Evolutionary conservation across 148 eudicot genomes (phyloP).

Genomic region (Rheum nobile): DNA sequence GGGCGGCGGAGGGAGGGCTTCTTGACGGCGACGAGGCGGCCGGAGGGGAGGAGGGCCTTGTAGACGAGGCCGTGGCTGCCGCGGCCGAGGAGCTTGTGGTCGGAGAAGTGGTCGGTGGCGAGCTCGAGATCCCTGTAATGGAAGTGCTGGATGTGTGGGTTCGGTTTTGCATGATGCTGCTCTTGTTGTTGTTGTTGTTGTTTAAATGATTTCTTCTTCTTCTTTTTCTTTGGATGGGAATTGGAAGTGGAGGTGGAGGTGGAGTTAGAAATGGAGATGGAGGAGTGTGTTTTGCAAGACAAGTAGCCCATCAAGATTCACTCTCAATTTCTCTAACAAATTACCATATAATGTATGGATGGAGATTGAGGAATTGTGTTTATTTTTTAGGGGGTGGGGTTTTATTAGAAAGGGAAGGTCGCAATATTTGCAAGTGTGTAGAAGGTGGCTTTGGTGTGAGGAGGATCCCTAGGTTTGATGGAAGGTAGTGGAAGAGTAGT

Average conservation of each 20-base stretch:
- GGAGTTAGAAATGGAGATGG: conserved; percentile 31
- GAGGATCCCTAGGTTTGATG: neutral
- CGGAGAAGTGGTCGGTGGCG: conserved; percentile 73
- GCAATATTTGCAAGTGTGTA: neutral
- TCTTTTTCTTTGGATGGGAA: neutral
- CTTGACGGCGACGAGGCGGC: conserved; percentile 72
- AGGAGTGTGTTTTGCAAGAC: conserved; percentile 60
- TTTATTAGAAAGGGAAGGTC: neutral
- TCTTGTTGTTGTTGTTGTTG: neutral
- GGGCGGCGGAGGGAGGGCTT: conserved; percentile 33
- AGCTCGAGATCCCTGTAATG: conserved; percentile 52
- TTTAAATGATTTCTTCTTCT: neutral
- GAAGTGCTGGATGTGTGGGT: conserved; percentile 33
- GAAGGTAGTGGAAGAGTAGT: neutral
- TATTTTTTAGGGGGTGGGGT: neutral
- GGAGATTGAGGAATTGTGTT: neutral
- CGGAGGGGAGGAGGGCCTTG: conserved; percentile 59
- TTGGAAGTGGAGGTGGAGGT: conserved; percentile 11
- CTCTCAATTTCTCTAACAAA: neutral
- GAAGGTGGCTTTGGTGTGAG: neutral
- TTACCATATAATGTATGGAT: neutral
- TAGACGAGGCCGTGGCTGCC: conserved; percentile 96
- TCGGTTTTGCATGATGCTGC: neutral
- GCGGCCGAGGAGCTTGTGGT: conserved; percentile 60
- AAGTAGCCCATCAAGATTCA: conserved; percentile 50